Conservation (phyloP, 805 yeast species). For the Brettanomyces custersianus region DNA sequence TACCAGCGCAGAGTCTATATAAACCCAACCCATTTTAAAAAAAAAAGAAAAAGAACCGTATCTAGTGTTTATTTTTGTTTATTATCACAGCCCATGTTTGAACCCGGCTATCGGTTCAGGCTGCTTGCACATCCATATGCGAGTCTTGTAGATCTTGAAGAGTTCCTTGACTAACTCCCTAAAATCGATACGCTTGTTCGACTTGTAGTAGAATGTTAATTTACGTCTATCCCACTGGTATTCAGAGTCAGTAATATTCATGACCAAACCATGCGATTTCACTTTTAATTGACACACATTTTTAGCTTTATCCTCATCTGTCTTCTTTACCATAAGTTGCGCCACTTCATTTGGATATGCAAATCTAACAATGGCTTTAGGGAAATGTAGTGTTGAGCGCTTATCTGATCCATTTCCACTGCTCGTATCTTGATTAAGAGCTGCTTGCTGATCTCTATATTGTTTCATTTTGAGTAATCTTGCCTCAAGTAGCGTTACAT, state of each 20-base stretch:
- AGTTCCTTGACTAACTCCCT: slow-evolving; percentile 69
- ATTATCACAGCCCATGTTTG: neutral
- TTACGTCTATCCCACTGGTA: slow-evolving; percentile 81
- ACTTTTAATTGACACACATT: slow-evolving; percentile 51
- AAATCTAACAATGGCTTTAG: slow-evolving; percentile 55
- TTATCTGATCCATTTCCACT: slow-evolving; percentile 3
- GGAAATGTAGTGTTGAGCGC: slow-evolving; percentile 48
- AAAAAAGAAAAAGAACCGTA: too few relatives aligned
- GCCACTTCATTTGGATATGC: slow-evolving; percentile 56
- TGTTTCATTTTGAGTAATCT: slow-evolving; percentile 56
- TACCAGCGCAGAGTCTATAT: too few relatives aligned
- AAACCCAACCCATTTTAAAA: too few relatives aligned
- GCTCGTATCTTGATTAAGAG: slow-evolving; percentile 32
- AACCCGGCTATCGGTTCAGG: slow-evolving; percentile 3
- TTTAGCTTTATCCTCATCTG: slow-evolving; percentile 65
- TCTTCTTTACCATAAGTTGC: slow-evolving; percentile 47
- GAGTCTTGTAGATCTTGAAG: slow-evolving; percentile 66
- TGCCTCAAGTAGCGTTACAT: slow-evolving; percentile 58
- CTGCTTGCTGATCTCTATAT: slow-evolving; percentile 63
- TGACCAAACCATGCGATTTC: slow-evolving; percentile 36
- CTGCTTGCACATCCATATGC: slow-evolving; percentile 73
- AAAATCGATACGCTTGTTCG: slow-evolving; percentile 63
- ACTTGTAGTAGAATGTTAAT: slow-evolving; percentile 63
- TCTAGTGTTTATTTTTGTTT: too few relatives aligned
- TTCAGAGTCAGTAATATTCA: slow-evolving; percentile 70